phyloP scores from a whole-genome alignment of 306 rosid species.

The Hippophae gyantsensis region DNA sequence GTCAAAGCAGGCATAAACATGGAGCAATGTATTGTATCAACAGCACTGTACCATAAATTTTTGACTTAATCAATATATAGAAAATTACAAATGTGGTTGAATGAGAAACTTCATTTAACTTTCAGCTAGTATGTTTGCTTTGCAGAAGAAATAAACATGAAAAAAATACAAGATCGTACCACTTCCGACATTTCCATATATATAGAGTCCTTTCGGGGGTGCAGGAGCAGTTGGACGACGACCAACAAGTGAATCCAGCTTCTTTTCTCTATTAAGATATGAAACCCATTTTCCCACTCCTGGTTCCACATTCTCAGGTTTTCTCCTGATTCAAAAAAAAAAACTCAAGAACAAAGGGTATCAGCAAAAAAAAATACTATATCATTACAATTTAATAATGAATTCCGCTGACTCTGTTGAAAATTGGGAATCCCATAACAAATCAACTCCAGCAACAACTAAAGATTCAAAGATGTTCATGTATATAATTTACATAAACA shows the following conservation, averaged over 20 bases:
- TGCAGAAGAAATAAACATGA: slow-evolving; percentile 7
- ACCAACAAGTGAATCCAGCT: slow-evolving; percentile 70
- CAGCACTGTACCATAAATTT: neutral
- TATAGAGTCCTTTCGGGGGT: slow-evolving; percentile 83
- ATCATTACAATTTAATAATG: neutral
- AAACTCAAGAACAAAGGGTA: slow-evolving; percentile 7
- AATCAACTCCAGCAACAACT: no score
- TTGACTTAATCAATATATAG: neutral
- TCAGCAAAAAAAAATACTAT: neutral
- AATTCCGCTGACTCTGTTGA: neutral
- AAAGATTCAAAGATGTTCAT: no score
- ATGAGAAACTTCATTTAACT: slow-evolving; percentile 12
- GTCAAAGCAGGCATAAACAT: neutral
- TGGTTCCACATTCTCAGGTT: slow-evolving; percentile 48
- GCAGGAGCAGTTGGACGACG: slow-evolving; percentile 73
- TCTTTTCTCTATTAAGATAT: slow-evolving; percentile 83
- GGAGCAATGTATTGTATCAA: neutral
- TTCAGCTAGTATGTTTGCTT: slow-evolving; percentile 12
- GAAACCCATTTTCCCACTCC: slow-evolving; percentile 99
- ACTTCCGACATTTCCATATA: slow-evolving; percentile 93
- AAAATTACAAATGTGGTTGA: neutral
- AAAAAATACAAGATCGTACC: slow-evolving; percentile 36
- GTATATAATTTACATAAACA: no score
- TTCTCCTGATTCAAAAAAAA: slow-evolving; percentile 43
- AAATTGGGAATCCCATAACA: no score